Evolutionary conservation across 2,329 filamentous ascomycete species (phyloP).

Genomic region (Colletotrichum horii): DNA sequence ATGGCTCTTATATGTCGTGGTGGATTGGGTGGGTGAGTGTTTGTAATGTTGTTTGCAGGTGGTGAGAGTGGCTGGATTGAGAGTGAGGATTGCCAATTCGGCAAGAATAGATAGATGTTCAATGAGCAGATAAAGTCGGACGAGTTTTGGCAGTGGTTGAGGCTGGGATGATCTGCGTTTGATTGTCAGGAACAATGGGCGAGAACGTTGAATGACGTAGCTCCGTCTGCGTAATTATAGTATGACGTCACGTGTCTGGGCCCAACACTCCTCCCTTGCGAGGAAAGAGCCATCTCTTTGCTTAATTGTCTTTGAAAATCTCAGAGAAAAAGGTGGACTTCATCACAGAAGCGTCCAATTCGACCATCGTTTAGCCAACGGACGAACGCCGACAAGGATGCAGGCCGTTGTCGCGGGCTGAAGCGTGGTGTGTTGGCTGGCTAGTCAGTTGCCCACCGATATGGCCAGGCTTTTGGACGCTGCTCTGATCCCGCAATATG

Average conservation of each 20-base stretch:
- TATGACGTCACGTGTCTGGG: slow-evolving; percentile 16
- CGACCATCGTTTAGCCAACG: not conserved
- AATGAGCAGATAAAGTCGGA: not conserved
- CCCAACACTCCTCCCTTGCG: not conserved
- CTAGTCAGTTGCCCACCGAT: not conserved
- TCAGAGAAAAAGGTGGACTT: no score
- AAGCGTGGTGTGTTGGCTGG: not conserved
- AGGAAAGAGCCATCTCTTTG: not conserved
- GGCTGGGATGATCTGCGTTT: not conserved
- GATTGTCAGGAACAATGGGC: not conserved
- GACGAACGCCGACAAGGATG: not conserved
- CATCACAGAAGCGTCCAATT: not conserved
- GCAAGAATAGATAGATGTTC: not conserved
- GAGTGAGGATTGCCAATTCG: not conserved
- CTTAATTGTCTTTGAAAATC: not conserved
- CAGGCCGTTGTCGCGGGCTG: not conserved
- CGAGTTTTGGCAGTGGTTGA: not conserved
- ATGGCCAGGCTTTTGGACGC: not conserved
- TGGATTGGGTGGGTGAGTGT: not conserved
- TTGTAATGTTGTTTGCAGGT: not conserved
- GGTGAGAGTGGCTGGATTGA: not conserved
- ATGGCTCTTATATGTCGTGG: slow-evolving; percentile 25
- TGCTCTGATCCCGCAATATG: not conserved
- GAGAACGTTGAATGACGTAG: slow-evolving; percentile 20
- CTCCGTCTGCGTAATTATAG: not conserved